phyloP scores from a whole-genome alignment of 2,329 filamentous ascomycete species.

The Venturia nashicola region DNA sequence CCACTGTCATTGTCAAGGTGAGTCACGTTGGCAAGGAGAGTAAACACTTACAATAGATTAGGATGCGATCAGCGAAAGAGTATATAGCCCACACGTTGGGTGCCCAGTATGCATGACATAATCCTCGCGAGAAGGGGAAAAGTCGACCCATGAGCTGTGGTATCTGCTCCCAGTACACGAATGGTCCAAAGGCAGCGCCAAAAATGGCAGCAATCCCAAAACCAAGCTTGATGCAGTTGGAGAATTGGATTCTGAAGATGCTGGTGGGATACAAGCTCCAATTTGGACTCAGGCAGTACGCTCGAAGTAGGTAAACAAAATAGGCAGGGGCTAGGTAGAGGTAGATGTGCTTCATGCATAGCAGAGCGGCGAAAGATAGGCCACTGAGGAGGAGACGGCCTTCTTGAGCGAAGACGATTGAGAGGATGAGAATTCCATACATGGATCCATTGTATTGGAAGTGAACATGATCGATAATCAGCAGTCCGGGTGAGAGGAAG shows the following conservation, averaged over 20 bases:
- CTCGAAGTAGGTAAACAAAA: conserved; percentile 82
- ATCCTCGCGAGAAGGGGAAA: conserved; percentile 85
- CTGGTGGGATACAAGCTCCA: conserved; percentile 26
- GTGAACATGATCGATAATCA: conserved; percentile 97
- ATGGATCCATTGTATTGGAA: conserved; percentile 99
- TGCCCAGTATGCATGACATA: conserved; percentile 98
- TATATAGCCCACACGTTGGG: conserved; percentile 97
- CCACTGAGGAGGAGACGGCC: conserved; percentile 66
- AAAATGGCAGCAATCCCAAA: conserved; percentile 59
- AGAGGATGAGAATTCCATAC: conserved; percentile 81
- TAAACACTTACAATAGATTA: conserved; percentile 59
- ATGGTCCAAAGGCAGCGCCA: conserved; percentile 77
- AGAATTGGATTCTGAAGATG: conserved; percentile 61
- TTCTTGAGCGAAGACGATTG: conserved; percentile 69
- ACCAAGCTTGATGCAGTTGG: conserved; percentile 76
- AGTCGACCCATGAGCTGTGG: conserved; percentile 71
- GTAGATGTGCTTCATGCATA: conserved; percentile 98
- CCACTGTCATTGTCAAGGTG: conserved; percentile 44
- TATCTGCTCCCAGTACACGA: conserved; percentile 68
- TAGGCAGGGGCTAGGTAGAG: conserved; percentile 93
- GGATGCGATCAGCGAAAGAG: conserved; percentile 71
- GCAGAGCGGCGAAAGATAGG: conserved; percentile 66
- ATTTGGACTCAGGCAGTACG: conserved; percentile 71
- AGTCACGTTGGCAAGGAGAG: conserved; percentile 57
- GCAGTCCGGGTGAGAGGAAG: conserved; percentile 76